Conservation (phyloP, 1,139 yeast genomes). For the Petasospora rhodanensis region DNA sequence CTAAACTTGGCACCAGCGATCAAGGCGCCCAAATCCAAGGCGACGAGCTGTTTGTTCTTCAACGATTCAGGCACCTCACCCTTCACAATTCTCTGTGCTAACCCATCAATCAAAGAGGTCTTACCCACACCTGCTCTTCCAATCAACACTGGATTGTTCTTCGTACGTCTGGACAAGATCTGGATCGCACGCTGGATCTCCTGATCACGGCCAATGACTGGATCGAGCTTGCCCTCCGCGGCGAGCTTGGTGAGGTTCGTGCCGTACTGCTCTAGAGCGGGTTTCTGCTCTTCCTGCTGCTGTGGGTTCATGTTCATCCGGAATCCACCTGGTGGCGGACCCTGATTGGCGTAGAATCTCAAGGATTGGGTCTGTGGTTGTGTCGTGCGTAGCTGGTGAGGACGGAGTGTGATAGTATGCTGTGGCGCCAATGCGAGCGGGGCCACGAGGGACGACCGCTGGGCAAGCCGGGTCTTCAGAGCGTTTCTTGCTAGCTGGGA, state of each 20-base stretch:
- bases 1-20: slow-evolving; percentile 93
- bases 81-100: slow-evolving; percentile 86
- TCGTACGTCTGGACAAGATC: slow-evolving; percentile 84
- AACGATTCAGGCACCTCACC: slow-evolving; percentile 94
- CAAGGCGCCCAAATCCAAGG: slow-evolving; percentile 82
- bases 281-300: slow-evolving; percentile 47
- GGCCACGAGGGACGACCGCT: background rate
- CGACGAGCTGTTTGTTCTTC: slow-evolving; percentile 76
- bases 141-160: slow-evolving; percentile 88
- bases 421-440: no score
- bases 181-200: slow-evolving; percentile 92
- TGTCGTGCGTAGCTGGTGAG: no score
- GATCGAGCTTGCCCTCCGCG: slow-evolving; percentile 85
- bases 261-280: slow-evolving; percentile 86
- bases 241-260: slow-evolving; percentile 84
- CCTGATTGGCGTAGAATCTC: slow-evolving; percentile 20
- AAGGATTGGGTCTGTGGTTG: no score
- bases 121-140: slow-evolving; percentile 99
- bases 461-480: background rate
- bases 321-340: slow-evolving; percentile 20
- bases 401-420: no score
- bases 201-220: slow-evolving; percentile 95
- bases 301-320: slow-evolving; percentile 35
- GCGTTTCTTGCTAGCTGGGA: background rate
- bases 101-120: slow-evolving; percentile 93